Conservation (phyloP, 2,329 filamentous ascomycete genomes). For the Rutstroemia sydowiana region DNA sequence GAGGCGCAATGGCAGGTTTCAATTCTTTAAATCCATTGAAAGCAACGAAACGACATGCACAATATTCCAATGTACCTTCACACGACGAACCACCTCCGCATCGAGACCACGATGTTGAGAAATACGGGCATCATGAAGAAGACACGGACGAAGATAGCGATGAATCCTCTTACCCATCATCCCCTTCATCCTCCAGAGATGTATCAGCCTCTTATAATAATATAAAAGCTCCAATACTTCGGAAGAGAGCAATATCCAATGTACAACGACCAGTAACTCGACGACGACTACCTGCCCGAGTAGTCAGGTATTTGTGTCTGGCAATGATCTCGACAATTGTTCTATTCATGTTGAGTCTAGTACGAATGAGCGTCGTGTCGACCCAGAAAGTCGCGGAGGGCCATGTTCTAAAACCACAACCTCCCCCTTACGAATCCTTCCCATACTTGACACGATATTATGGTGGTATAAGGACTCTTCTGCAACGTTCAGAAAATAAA, state of each 20-base stretch:
- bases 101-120: slow-evolving; percentile 25
- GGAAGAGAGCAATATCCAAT: slow-evolving; percentile 18
- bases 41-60: slow-evolving; percentile 25
- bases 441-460: slow-evolving; percentile 83
- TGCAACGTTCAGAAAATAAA: slow-evolving; percentile 55
- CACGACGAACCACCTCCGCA: slow-evolving; percentile 9
- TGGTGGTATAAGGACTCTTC: slow-evolving; percentile 71
- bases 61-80: slow-evolving; percentile 16
- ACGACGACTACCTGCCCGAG: slow-evolving; percentile 53
- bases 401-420: slow-evolving; percentile 53
- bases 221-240: slow-evolving; percentile 26
- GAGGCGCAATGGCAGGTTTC: slow-evolving; percentile 39
- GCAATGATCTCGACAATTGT: slow-evolving; percentile 61
- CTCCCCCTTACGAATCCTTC: slow-evolving; percentile 74
- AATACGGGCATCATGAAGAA: slow-evolving; percentile 28
- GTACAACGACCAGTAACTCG: slow-evolving; percentile 17
- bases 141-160: slow-evolving; percentile 40
- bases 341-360: slow-evolving; percentile 68
- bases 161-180: slow-evolving; percentile 30
- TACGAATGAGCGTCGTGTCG: slow-evolving; percentile 65
- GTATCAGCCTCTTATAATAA: slow-evolving; percentile 27
- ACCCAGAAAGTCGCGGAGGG: slow-evolving; percentile 53
- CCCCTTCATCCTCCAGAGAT: slow-evolving; percentile 25
- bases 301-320: slow-evolving; percentile 73
- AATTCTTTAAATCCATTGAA: slow-evolving; percentile 38